Evolutionary conservation across 2,329 filamentous ascomycete species (phyloP).

Genomic region (Botryotinia calthae): DNA sequence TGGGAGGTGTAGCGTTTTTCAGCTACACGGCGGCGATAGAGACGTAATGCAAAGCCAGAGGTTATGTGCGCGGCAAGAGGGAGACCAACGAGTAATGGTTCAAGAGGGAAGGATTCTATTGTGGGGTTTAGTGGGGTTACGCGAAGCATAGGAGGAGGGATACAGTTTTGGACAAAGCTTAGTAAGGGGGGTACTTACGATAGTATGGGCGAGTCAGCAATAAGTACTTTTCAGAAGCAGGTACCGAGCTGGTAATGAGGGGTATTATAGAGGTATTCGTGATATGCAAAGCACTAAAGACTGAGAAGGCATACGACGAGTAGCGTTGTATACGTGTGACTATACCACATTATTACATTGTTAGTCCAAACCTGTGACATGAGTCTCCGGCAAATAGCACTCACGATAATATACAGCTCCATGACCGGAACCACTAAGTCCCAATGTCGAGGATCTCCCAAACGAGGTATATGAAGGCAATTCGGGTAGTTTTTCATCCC

Average conservation of each 20-base stretch:
- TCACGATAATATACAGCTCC: slow-evolving; percentile 74
- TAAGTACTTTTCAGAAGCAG: slow-evolving; percentile 77
- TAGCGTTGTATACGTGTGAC: slow-evolving; percentile 80
- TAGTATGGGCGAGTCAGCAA: slow-evolving; percentile 91
- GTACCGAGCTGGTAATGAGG: slow-evolving; percentile 67
- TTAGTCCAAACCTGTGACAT: neutral
- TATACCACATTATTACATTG: slow-evolving; percentile 38
- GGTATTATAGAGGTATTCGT: slow-evolving; percentile 81
- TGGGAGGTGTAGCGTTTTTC: slow-evolving; percentile 67
- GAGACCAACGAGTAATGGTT: slow-evolving; percentile 67
- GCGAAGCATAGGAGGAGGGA: slow-evolving; percentile 58
- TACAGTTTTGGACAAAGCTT: slow-evolving; percentile 71
- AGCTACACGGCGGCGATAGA: slow-evolving; percentile 72
- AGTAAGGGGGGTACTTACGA: slow-evolving; percentile 57
- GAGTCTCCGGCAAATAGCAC: slow-evolving; percentile 34
- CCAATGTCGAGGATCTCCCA: slow-evolving; percentile 43
- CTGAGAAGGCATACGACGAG: slow-evolving; percentile 78
- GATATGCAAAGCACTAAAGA: slow-evolving; percentile 75
- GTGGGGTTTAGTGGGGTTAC: slow-evolving; percentile 11
- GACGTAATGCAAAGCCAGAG: slow-evolving; percentile 73
- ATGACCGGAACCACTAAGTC: slow-evolving; percentile 61
- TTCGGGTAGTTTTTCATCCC: slow-evolving; percentile 46
- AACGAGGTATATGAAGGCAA: slow-evolving; percentile 42
- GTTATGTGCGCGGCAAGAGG: slow-evolving; percentile 76
- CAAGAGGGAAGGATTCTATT: slow-evolving; percentile 65